These are phyloP conservation scores for Brassica nigra DNA, from an alignment of 345 rosid genomes.

Conservation along the genomic window DNA sequence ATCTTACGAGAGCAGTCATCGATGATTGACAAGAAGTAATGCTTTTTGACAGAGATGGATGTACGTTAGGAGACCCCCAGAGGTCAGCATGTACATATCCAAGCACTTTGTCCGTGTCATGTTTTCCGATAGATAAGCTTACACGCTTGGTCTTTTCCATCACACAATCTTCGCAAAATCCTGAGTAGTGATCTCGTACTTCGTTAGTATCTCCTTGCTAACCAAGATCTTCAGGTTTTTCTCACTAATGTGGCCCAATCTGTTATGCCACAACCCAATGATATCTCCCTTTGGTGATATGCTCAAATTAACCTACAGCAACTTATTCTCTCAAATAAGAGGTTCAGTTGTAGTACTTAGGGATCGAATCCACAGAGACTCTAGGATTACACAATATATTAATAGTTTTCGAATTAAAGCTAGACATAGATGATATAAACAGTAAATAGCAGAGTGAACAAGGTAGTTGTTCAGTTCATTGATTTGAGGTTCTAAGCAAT, in stretches of 20 bases:
- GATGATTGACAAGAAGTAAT: neutral
- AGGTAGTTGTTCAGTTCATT: no score
- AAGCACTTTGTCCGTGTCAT: neutral
- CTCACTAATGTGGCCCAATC: neutral
- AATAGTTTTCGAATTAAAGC: no score
- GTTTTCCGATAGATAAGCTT: neutral
- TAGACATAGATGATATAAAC: no score
- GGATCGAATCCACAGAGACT: no score
- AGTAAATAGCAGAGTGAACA: no score
- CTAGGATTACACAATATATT: no score
- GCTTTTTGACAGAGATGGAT: neutral
- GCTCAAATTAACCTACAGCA: no score
- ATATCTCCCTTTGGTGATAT: neutral
- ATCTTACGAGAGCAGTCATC: neutral
- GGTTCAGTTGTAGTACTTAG: no score
- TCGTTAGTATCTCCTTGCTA: neutral
- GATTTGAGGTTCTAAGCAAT: no score
- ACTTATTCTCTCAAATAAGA: no score
- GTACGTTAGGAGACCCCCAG: no score
- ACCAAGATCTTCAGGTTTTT: neutral
- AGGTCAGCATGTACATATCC: no score
- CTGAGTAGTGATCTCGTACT: neutral
- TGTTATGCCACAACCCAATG: neutral
- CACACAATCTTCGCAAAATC: neutral
- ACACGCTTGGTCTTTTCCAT: neutral